A percentile compares a stretch with the other conserved stretches of the same genome.
phyloP scores from a whole-genome alignment of 257 asterid species.

The Craterostigma plantagineum region DNA sequence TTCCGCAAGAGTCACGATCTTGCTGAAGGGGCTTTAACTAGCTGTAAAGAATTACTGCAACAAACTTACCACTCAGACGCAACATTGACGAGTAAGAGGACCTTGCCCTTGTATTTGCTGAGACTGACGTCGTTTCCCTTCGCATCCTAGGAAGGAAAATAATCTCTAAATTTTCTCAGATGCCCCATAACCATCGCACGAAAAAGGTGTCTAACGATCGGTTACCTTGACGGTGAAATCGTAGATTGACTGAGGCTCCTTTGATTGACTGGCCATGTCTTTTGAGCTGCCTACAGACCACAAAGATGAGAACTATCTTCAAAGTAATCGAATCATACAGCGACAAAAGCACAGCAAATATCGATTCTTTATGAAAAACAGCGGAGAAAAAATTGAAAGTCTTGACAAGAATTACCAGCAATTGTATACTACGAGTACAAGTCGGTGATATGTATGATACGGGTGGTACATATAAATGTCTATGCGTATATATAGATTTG shows the following conservation, averaged over 20 bases:
- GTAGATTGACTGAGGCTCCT: slow-evolving; percentile 51
- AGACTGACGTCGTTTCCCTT: slow-evolving; percentile 56
- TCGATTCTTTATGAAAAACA: no score
- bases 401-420: no score
- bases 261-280: slow-evolving; percentile 45
- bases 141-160: slow-evolving; percentile 50
- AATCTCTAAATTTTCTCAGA: not conserved
- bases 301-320: not conserved
- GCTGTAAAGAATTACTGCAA: no score
- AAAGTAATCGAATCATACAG: no score
- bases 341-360: no score
- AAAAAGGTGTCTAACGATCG: not conserved
- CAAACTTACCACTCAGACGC: slow-evolving; percentile 30
- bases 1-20: no score
- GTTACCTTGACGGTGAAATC: slow-evolving; percentile 77
- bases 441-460: no score
- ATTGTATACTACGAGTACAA: no score
- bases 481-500: no score
- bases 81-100: slow-evolving; percentile 63
- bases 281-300: slow-evolving; percentile 9
- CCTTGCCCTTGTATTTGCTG: slow-evolving; percentile 60
- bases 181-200: not conserved
- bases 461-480: no score
- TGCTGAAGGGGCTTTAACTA: no score
- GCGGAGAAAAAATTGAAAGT: no score